Conservation (phyloP, 2,329 filamentous ascomycete genomes). For the Eurotiales sp. region DNA sequence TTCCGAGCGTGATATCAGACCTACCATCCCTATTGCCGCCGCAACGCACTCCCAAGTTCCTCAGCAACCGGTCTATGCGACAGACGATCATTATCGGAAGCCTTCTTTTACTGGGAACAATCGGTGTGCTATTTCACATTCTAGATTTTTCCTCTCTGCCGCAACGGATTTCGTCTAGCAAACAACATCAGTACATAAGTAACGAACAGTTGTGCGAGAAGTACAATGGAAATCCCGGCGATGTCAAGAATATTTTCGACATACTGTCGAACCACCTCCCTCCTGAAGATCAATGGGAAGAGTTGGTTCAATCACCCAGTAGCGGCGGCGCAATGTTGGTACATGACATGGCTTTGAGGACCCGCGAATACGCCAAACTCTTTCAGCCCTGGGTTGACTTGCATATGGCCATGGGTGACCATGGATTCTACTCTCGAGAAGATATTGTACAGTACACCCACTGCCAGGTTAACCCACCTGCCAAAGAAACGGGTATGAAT, state of each 20-base stretch:
- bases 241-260: background rate
- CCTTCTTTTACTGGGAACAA: background rate
- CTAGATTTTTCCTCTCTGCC: background rate
- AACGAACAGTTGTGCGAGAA: background rate
- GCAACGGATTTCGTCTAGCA: background rate
- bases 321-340: background rate
- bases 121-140: background rate
- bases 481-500: background rate
- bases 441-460: slow-evolving; percentile 39
- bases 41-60: background rate
- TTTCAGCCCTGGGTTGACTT: background rate
- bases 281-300: background rate
- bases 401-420: slow-evolving; percentile 19
- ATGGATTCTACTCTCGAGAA: slow-evolving; percentile 38
- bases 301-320: background rate
- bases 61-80: background rate
- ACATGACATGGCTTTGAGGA: background rate
- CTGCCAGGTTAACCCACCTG: slow-evolving; percentile 20
- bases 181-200: background rate
- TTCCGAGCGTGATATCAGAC: background rate
- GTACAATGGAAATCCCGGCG: background rate
- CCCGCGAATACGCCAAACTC: background rate
- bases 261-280: background rate
- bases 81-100: background rate
- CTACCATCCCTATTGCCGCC: background rate